These are phyloP conservation scores for Hydnomerulius pinastri DNA, from an alignment of 768 basidiomycete genomes.

Conservation along the genomic window DNA sequence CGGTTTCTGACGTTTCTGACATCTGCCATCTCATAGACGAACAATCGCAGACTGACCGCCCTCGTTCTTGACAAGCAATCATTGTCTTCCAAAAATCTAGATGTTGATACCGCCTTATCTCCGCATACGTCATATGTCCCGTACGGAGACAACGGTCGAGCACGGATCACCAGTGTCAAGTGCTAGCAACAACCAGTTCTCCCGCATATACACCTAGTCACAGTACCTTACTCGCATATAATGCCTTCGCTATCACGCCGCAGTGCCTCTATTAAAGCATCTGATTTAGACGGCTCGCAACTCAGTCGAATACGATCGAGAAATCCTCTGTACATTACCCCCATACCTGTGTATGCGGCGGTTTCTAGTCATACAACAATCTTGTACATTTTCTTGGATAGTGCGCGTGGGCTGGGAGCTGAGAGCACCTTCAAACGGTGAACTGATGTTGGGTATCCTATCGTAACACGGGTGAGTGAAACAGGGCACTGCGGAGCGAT, in stretches of 20 bases:
- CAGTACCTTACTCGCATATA: not conserved
- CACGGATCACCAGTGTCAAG: conserved; percentile 52
- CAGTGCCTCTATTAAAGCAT: not conserved
- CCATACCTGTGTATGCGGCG: not conserved
- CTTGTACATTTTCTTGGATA: not conserved
- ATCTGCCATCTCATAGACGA: conserved; percentile 39
- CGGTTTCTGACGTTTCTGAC: not conserved
- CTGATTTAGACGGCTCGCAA: not conserved
- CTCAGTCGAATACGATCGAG: too few species aligned
- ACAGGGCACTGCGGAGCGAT: not conserved
- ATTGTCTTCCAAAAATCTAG: conserved; percentile 9
- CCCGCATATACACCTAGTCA: not conserved
- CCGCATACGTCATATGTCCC: conserved; percentile 34
- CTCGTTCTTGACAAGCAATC: conserved; percentile 52
- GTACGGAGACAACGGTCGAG: conserved; percentile 59
- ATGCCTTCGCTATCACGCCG: not conserved
- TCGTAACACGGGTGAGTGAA: not conserved
- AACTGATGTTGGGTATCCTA: conserved; percentile 34
- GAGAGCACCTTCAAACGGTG: conserved; percentile 21
- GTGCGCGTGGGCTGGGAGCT: not conserved
- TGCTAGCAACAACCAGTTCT: conserved; percentile 33
- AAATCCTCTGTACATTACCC: not conserved
- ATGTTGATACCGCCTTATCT: conserved; percentile 17
- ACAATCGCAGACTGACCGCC: conserved; percentile 64
- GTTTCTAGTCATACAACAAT: not conserved